Evolutionary conservation across 202 grass and related monocot species (phyloP).

Genomic region (Digitaria exilis): DNA sequence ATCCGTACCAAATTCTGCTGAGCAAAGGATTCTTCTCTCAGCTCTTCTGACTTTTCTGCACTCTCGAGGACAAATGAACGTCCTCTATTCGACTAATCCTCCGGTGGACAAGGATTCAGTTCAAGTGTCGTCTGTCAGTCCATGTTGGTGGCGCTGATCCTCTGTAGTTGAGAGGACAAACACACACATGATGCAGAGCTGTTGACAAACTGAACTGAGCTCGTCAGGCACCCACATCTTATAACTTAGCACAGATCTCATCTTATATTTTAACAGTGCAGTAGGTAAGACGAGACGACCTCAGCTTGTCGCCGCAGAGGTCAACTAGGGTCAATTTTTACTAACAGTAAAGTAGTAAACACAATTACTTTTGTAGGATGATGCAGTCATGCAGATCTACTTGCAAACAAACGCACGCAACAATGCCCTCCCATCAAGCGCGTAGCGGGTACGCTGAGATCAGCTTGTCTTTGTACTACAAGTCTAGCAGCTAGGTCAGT

Average conservation of each 20-base stretch:
- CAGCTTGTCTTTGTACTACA: neutral
- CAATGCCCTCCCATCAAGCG: neutral
- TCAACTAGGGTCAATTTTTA: neutral
- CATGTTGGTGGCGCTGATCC: neutral
- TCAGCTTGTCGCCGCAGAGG: neutral
- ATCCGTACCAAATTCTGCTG: neutral
- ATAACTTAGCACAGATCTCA: neutral
- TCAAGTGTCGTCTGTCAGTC: neutral
- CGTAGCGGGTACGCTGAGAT: neutral
- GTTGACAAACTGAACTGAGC: neutral
- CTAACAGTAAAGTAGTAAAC: too few species aligned
- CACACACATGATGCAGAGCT: neutral
- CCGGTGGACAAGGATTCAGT: neutral
- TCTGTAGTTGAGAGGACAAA: neutral
- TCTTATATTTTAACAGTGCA: neutral
- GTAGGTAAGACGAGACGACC: neutral
- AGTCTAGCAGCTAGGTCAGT: neutral
- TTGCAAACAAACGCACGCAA: neutral
- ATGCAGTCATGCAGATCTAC: too few species aligned
- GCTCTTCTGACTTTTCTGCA: neutral
- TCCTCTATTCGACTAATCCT: too few species aligned
- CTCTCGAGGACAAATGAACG: too few species aligned
- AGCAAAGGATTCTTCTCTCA: slow-evolving; percentile 14
- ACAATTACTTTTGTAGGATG: neutral
- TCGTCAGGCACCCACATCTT: neutral